Evolutionary conservation across 768 basidiomycete genomes (phyloP), one percentile per base, ranked within the genome.

Genomic region (Mrakia gelida): DNA sequence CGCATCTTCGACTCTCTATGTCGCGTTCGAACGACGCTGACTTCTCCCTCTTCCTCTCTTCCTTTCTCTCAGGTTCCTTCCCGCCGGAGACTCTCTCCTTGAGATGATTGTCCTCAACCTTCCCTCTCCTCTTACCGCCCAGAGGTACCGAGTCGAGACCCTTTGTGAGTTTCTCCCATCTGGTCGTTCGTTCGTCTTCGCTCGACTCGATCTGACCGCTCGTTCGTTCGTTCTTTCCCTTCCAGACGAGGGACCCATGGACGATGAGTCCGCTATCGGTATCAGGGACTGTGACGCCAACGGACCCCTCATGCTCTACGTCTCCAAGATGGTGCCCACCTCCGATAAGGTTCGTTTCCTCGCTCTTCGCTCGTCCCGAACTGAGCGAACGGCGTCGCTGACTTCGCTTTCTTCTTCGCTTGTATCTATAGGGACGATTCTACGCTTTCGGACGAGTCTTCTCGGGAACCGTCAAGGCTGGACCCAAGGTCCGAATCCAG

Each of bases 61-160:
- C 11, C 23, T 8, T 26, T 26, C 26, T 16, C 45, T 2, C 49
- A 59, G 59, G 87, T 99, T 98, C 92, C 88, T 98, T 81, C 97
- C 97, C 84, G 97, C 97, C 80, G 97, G 97, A 83, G 97, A 99
- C 86, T 92, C 95, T 67, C 91, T 99, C 82, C 85, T 99, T 87
- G 97, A 98, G 89, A 99, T 99, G 97, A 98, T 98, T 86, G 95
- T 98, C 88, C 93, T 99, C 86, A 94, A 98, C 88, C 91, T 99
- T 81, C 96, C 97, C 65, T 99, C 97, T 32, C 96, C 95, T 77
- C 91, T 90, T 77, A 98, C 96, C 80, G 97, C 97, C 80, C 97
- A 99, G 86, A 90, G 92, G 75, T 98, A 98, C 87, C 95, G 97
- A 89, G 95, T 97, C 76, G 95, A 98, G 89, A 98, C 97, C 81